Percentiles rank a stretch among this genome's conserved stretches.
Conservation (phyloP, 352 stramenopile genomes). For the Phytopythium sindhum region DNA sequence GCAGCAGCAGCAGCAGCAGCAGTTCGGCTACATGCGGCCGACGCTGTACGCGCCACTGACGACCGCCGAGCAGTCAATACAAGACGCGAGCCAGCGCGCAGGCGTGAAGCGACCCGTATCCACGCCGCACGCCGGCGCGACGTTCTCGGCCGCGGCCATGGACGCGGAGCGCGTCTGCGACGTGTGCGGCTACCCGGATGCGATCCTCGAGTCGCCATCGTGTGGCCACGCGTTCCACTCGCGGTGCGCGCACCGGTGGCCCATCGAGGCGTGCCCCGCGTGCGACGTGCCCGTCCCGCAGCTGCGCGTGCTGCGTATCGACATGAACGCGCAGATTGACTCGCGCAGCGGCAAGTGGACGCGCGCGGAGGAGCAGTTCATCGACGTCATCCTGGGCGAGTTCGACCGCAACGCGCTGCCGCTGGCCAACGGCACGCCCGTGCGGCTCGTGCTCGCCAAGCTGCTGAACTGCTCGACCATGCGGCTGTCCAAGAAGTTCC, state of each 20-base stretch:
- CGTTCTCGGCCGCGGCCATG: slow-evolving; percentile 7
- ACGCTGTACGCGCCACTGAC: slow-evolving; percentile 5
- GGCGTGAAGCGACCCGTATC: background rate
- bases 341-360: slow-evolving; percentile 84
- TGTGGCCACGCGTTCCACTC: slow-evolving; percentile 87
- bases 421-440: slow-evolving; percentile 77
- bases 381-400: slow-evolving; percentile 77
- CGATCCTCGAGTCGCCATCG: slow-evolving; percentile 62
- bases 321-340: slow-evolving; percentile 72
- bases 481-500: slow-evolving; percentile 87
- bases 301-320: slow-evolving; percentile 60
- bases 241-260: slow-evolving; percentile 79
- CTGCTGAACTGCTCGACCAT: slow-evolving; percentile 90
- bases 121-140: slow-evolving; percentile 8
- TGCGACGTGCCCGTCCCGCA: slow-evolving; percentile 55
- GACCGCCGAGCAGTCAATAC: background rate
- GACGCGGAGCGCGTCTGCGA: slow-evolving; percentile 49
- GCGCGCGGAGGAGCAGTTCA: slow-evolving; percentile 81
- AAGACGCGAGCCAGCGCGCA: background rate
- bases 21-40: slow-evolving; percentile 5
- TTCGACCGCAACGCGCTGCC: slow-evolving; percentile 75
- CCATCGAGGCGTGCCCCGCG: slow-evolving; percentile 55
- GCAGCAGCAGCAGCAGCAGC: slow-evolving; percentile 4
- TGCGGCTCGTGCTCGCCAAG: slow-evolving; percentile 79
- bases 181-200: slow-evolving; percentile 75